A percentile compares a stretch with the other conserved stretches of the same genome.
These are phyloP conservation scores for Dispira simplex DNA, from an alignment of 192 early-diverging fungal genomes.

Conservation along the genomic window DNA sequence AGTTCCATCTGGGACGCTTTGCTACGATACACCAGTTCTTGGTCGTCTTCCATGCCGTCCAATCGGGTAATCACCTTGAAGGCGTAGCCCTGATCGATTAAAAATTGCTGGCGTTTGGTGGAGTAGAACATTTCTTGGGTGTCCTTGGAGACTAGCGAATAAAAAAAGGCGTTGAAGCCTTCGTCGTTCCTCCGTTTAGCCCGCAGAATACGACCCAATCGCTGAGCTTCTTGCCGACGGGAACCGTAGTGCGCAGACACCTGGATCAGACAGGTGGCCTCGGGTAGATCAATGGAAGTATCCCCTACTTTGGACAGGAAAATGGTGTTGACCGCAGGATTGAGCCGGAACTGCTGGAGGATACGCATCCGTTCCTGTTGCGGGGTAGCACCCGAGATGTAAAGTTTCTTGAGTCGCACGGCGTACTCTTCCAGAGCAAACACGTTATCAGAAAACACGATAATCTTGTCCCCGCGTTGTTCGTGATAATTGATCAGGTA, in stretches of 20 bases:
- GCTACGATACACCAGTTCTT: slow-evolving; percentile 59
- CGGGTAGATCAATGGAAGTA: slow-evolving; percentile 97
- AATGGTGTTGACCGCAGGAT: slow-evolving; percentile 79
- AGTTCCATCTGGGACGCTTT: slow-evolving; percentile 65
- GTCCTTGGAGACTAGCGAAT: slow-evolving; percentile 94
- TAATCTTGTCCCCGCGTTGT: slow-evolving; percentile 88
- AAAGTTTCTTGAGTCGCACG: slow-evolving; percentile 60
- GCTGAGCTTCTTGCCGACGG: slow-evolving; percentile 96
- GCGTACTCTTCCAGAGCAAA: slow-evolving; percentile 91
- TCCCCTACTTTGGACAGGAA: slow-evolving; percentile 91
- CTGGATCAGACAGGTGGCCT: slow-evolving; percentile 96
- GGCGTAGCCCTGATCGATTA: slow-evolving; percentile 99
- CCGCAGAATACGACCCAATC: slow-evolving; percentile 83
- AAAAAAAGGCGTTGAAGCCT: slow-evolving; percentile 96
- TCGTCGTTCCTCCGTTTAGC: slow-evolving; percentile 88
- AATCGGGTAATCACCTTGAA: slow-evolving; percentile 97
- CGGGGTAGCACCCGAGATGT: slow-evolving; percentile 80
- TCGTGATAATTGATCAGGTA: slow-evolving; percentile 92
- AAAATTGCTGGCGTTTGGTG: slow-evolving; percentile 95
- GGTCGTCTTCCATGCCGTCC: slow-evolving; percentile 75
- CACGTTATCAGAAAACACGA: slow-evolving; percentile 99
- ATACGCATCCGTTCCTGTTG: slow-evolving; percentile 85
- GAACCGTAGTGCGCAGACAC: slow-evolving; percentile 98
- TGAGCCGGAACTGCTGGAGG: slow-evolving; percentile 87
- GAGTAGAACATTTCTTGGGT: slow-evolving; percentile 99